Evolutionary conservation across 768 basidiomycete species (phyloP), one percentile per base, ranked within the genome.

Genomic region (Auriscalpium orientale): DNA sequence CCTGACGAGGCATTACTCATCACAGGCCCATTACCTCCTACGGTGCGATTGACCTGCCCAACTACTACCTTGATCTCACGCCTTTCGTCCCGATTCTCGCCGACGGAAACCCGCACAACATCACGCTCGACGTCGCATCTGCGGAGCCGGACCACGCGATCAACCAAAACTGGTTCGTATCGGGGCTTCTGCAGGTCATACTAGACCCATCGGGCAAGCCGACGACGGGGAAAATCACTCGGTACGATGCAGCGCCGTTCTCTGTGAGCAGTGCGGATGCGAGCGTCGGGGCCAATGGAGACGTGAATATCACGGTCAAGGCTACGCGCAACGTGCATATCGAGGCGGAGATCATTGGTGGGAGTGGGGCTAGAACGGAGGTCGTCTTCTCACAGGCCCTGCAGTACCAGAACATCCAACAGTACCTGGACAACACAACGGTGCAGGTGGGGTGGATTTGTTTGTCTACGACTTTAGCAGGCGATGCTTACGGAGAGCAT

Each of bases 161-260:
- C 63, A 77, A 85, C 51, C 75, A 79, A 58, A 90, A 89, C 64
- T 91, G 89, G 90, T 87, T 80, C 64, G 80, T 90, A 28, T 88
- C 87, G 4, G 89, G 77, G 11, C 65, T 73, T 40, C 67, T 91
- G 7, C 87, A 91, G 66, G 83, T 88, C 48, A 68, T 84, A 57
- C 82, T 81, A 1, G 85, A 89, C 64, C 67, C 80, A 8, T 87
- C 87, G 34, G 69, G 74, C 1, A 71, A 72, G 63, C 85, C 75
- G 4, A 90, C 89, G 2, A 87, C 81, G 1, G 89, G 89, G 33
- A 76, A 72, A 33, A 87, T 91, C 56, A 82, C 77, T 0, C 62
- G 63, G 9, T 85, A 89, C 62, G 68, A 76, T 16, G 87, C 73
- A 34, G 68, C 79, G 11, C 79, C 79, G 0, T 89, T 82, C 60